Conservation (phyloP, 352 stramenopile species). For the Globisporangium viniferum region DNA sequence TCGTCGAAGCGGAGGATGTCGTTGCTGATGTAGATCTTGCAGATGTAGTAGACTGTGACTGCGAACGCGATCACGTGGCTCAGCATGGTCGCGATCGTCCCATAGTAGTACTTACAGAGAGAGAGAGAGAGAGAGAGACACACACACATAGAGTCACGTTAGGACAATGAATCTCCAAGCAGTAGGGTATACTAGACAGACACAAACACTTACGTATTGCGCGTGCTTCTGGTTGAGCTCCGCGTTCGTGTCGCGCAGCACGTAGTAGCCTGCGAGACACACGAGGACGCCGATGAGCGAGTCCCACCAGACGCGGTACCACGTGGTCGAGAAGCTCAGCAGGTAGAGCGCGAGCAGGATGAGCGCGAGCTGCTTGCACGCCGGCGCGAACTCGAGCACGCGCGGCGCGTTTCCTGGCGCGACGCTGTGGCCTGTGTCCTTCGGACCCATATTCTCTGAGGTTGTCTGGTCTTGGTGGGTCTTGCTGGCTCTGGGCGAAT, state of each 20-base stretch:
- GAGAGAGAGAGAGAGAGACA: too few species aligned
- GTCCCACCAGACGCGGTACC: constrained; percentile 84
- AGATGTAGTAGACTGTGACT: constrained; percentile 54
- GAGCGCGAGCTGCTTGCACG: constrained; percentile 57
- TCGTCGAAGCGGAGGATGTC: constrained; percentile 33
- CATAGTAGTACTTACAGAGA: constrained; percentile 49
- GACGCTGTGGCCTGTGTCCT: not conserved
- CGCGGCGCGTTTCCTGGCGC: constrained; percentile 23
- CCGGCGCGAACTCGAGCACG: constrained; percentile 61
- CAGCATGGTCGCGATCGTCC: constrained; percentile 43
- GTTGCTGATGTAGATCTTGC: constrained; percentile 54
- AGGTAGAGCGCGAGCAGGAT: constrained; percentile 48
- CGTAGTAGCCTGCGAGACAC: constrained; percentile 49
- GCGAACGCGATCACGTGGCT: constrained; percentile 59
- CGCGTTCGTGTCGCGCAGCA: constrained; percentile 42
- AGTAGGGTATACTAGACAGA: too few species aligned
- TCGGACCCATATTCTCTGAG: not conserved
- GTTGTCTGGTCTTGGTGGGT: not conserved
- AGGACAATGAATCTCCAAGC: not conserved
- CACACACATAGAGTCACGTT: not conserved
- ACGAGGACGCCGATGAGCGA: constrained; percentile 55
- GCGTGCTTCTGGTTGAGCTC: constrained; percentile 37
- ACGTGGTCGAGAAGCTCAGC: constrained; percentile 69
- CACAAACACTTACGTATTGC: constrained; percentile 20
- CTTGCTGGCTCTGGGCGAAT: not conserved